Conservation (phyloP, 75 land plant species). For the Pinus albicaulis region DNA sequence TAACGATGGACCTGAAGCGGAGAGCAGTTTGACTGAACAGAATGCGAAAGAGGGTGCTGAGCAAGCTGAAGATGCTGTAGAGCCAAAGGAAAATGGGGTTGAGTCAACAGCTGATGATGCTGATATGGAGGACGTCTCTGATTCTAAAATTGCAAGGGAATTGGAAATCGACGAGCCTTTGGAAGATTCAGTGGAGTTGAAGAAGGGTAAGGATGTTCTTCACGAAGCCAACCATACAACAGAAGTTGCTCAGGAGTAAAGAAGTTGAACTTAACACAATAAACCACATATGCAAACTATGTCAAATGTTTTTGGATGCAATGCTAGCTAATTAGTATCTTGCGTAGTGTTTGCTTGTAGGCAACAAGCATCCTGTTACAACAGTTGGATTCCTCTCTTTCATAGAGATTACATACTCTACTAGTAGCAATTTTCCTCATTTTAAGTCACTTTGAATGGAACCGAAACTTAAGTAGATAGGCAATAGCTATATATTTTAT, state of each 20-base stretch:
- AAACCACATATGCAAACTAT: background rate
- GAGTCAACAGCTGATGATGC: background rate
- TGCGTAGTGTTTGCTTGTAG: background rate
- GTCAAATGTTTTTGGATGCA: background rate
- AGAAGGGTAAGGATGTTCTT: conserved; percentile 3
- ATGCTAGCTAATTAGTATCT: background rate
- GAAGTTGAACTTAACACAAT: background rate
- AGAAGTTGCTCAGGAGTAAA: conserved; percentile 1
- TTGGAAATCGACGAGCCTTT: background rate
- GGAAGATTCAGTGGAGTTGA: background rate
- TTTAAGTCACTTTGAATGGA: background rate
- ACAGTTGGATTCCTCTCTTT: background rate
- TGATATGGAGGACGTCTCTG: too few species aligned
- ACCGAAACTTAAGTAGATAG: background rate
- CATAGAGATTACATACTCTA: background rate
- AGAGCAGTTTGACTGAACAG: background rate
- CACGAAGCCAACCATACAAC: conserved; percentile 5
- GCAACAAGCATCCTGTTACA: background rate
- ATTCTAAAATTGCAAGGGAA: too few species aligned
- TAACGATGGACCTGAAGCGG: conserved; percentile 18
- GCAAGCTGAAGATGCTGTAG: background rate
- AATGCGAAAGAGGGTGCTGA: background rate
- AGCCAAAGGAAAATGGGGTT: conserved; percentile 4
- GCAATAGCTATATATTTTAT: background rate
- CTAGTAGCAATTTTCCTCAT: background rate